These are phyloP conservation scores for Populus hybrid DNA, from an alignment of 441 rosid genomes.

Conservation along the genomic window DNA sequence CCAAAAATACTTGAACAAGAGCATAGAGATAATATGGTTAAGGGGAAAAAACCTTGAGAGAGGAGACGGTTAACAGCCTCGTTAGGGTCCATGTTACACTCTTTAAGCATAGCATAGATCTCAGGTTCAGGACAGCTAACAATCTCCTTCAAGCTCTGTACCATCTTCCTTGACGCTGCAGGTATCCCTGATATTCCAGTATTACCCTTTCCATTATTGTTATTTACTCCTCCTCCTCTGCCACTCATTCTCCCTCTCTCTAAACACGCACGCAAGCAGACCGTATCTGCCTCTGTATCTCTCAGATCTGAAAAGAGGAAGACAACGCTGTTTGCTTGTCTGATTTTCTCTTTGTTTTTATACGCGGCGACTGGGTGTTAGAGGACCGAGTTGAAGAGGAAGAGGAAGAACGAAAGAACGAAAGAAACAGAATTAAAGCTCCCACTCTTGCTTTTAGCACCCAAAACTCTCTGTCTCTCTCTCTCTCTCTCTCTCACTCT, in stretches of 20 bases:
- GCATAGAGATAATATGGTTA: background rate
- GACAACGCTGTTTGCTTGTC: background rate
- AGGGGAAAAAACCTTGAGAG: conserved; percentile 55
- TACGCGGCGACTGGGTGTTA: conserved; percentile 1
- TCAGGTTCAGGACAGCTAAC: conserved; percentile 83
- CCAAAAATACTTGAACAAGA: background rate
- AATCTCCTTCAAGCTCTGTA: conserved; percentile 94
- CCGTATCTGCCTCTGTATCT: background rate
- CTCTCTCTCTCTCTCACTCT: no score
- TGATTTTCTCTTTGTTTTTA: background rate
- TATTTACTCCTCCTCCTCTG: conserved; percentile 49
- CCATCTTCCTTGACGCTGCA: conserved; percentile 75
- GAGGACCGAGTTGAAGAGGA: background rate
- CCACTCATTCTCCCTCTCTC: conserved; percentile 42
- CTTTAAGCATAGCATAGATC: conserved; percentile 96
- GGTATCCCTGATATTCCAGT: conserved; percentile 70
- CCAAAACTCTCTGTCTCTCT: background rate
- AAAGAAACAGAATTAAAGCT: background rate
- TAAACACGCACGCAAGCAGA: conserved; percentile 34
- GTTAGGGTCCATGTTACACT: conserved; percentile 98
- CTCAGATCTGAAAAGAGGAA: conserved; percentile 39
- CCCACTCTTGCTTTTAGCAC: background rate
- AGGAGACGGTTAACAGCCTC: conserved; percentile 97
- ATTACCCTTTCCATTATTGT: conserved; percentile 40
- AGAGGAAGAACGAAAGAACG: background rate